Evolutionary conservation across 2,329 filamentous ascomycete genomes (phyloP), one percentile per base, ranked within the genome.

Genomic region (Apiospora rasikravindrae): DNA sequence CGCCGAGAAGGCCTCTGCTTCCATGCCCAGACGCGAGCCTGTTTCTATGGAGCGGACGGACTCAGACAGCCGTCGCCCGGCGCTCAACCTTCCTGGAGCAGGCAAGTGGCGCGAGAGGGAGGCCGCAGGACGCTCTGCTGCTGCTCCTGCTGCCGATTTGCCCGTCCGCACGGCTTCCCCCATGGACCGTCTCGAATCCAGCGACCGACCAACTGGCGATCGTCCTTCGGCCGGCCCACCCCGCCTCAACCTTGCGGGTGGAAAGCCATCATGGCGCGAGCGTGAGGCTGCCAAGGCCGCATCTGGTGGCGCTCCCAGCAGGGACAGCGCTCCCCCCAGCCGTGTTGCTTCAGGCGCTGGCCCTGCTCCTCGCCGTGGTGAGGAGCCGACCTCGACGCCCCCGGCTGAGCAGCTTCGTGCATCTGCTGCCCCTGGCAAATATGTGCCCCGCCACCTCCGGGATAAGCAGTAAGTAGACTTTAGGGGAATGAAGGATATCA

Each of bases 1-100:
- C 79, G 91, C 88, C 73, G 90, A 90, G 82, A 94, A 90, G 83
- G 89, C 88, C 78, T 84, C 84, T 76, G 81, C 79, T 75, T 71
- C 76, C 80, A 71, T 77, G 77, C 61, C 82, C 81, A 74, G 82
- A 80, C 83, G 80, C 75, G 80, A 81, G n/a, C 82, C 84, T 68
- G 78, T 84, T 69, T 37, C 75, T 33, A 78, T 80, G 77, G 82
- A 84, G 67, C 85, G 86, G 73, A 76, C 76, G 66, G 77, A 78
- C 69, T 79, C 72, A 51, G 44, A 66, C 71, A 74, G 75, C 44
- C 73, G 75, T n/a, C 78, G 77, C 49, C 75, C 75, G 37, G 73
- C 73, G 19, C 76, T 79, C 72, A 78, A 78, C 73, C 73, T 79
- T 14, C 74, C 77, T 70, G 84, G 83, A 69, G 73, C 78, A 64